Evolutionary conservation across 192 early-diverging fungal species (phyloP).

Genomic region (Backusella luteola): DNA sequence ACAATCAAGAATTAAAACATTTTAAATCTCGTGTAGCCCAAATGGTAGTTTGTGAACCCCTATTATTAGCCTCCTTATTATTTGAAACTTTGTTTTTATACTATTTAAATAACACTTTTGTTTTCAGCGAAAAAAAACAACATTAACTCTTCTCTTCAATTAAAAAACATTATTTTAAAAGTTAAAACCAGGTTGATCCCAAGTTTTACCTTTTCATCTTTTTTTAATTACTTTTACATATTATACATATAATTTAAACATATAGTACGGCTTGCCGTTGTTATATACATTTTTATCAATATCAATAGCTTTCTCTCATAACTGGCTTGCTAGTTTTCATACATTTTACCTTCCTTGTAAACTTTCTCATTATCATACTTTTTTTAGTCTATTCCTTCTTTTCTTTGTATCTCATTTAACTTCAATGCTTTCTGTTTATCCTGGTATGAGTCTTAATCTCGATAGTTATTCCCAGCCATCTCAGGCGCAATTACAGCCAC

Average conservation of each 20-base stretch:
- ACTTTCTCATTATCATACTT: neutral
- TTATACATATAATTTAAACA: neutral
- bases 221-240: neutral
- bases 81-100: conserved; percentile 6
- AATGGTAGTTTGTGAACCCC: neutral
- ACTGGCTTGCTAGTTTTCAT: conserved; percentile 11
- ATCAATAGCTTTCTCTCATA: neutral
- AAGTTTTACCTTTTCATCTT: neutral
- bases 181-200: conserved; percentile 5
- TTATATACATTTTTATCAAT: conserved; percentile 5
- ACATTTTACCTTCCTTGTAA: neutral
- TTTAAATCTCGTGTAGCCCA: neutral
- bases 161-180: neutral
- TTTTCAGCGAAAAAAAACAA: neutral
- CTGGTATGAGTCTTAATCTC: conserved; percentile 18
- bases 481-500: neutral
- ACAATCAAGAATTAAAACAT: conserved; percentile 4
- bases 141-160: neutral
- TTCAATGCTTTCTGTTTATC: conserved; percentile 27
- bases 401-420: neutral
- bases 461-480: neutral
- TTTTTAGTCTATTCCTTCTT: neutral
- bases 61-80: neutral
- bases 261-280: neutral
- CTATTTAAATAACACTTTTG: conserved; percentile 8